phyloP scores from a whole-genome alignment of 202 grass and related monocot species.

The Schoenoplectus triqueter region DNA sequence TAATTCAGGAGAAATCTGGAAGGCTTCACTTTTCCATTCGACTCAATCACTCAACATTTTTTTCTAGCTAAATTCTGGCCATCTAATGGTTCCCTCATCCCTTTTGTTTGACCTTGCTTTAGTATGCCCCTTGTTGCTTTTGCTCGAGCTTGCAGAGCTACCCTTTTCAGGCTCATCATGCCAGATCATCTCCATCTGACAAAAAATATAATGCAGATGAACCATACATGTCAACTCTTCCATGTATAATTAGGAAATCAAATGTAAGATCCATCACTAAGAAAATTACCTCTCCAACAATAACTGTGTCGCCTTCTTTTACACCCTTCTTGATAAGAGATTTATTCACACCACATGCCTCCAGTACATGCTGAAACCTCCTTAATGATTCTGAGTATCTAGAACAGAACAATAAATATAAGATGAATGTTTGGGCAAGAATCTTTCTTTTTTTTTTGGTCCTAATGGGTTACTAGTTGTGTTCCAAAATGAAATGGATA shows the following conservation, averaged over 20 bases:
- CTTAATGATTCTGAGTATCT: constrained; percentile 90
- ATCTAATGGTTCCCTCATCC: constrained; percentile 64
- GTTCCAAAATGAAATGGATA: constrained; percentile 48
- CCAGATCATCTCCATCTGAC: constrained; percentile 97
- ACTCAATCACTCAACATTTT: neutral
- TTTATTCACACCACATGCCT: constrained; percentile 88
- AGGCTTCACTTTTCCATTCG: neutral
- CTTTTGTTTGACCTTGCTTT: constrained; percentile 47
- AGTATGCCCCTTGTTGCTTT: constrained; percentile 31
- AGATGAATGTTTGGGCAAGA: constrained; percentile 1
- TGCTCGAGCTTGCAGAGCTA: constrained; percentile 44
- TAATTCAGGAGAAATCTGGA: constrained; percentile 14
- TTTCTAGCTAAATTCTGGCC: constrained; percentile 78
- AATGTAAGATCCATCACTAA: neutral
- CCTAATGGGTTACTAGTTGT: neutral
- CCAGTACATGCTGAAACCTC: constrained; percentile 81
- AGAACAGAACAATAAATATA: constrained; percentile 34
- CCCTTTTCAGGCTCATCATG: constrained; percentile 56
- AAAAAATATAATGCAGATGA: constrained; percentile 15
- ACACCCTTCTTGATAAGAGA: constrained; percentile 72
- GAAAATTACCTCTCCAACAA: constrained; percentile 70
- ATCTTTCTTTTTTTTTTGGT: neutral
- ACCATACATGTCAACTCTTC: neutral
- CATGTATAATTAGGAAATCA: neutral
- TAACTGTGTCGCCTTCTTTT: constrained; percentile 86